These are phyloP conservation scores for Umbelopsis sp. DNA, from an alignment of 192 early-diverging fungal species.

Conservation along the genomic window DNA sequence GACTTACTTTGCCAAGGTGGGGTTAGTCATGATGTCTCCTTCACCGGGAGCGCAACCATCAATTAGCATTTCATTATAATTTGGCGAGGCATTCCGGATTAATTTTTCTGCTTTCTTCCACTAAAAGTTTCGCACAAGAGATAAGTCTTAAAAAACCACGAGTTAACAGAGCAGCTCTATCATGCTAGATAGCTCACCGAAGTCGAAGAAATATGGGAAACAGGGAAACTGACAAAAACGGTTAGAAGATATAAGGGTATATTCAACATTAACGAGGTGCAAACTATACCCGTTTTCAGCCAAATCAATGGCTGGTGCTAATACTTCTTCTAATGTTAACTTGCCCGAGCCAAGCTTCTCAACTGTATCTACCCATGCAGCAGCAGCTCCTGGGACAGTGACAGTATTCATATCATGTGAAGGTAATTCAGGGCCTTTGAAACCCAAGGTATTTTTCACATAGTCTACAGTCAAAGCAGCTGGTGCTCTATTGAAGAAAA, in stretches of 20 bases:
- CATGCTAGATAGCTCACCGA: constrained; percentile 22
- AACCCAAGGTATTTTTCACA: constrained; percentile 36
- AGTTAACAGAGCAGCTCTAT: background rate
- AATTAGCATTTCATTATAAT: constrained; percentile 53
- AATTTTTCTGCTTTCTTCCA: background rate
- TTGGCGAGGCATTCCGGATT: constrained; percentile 13
- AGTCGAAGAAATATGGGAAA: constrained; percentile 34
- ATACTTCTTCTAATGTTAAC: constrained; percentile 55
- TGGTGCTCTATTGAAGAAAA: constrained; percentile 55
- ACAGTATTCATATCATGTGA: constrained; percentile 46
- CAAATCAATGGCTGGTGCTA: constrained; percentile 69
- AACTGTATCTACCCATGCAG: constrained; percentile 73
- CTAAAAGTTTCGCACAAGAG: background rate
- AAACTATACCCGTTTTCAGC: constrained; percentile 66
- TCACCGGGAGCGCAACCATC: constrained; percentile 56
- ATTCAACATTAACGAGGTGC: too few relatives aligned
- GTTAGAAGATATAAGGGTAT: background rate
- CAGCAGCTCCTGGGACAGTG: constrained; percentile 79
- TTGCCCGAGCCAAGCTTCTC: constrained; percentile 64
- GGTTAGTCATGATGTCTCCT: constrained; percentile 67
- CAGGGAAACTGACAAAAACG: constrained; percentile 22
- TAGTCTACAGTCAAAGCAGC: constrained; percentile 55
- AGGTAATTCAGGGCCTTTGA: constrained; percentile 40
- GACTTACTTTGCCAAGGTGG: constrained; percentile 55
- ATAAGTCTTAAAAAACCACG: too few relatives aligned